A percentile compares a stretch with the other conserved stretches of the same genome.
Conservation (phyloP, 805 yeast species). For the Yamadazyma kitorensis region DNA sequence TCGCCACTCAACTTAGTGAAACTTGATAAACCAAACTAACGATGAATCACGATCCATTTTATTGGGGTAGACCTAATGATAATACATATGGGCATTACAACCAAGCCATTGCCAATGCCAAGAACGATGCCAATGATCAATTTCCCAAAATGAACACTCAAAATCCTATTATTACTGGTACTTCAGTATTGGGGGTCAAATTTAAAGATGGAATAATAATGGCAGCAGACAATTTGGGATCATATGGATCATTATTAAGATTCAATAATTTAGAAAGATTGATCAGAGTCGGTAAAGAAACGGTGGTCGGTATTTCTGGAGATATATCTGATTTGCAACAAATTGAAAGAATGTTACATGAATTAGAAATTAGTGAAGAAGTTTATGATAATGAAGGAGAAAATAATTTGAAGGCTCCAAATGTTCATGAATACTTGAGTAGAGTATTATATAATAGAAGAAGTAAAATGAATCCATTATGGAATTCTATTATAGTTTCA, state of each 20-base stretch:
- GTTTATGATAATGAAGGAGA: constrained; percentile 71
- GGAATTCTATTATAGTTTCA: constrained; percentile 92
- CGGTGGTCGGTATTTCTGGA: constrained; percentile 92
- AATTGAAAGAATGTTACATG: constrained; percentile 69
- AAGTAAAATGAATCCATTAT: constrained; percentile 90
- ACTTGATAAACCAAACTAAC: background rate
- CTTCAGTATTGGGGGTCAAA: constrained; percentile 90
- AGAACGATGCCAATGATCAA: constrained; percentile 18
- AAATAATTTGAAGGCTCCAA: constrained; percentile 69
- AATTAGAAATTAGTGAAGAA: constrained; percentile 69
- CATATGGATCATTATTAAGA: constrained; percentile 90
- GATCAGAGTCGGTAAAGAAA: constrained; percentile 75
- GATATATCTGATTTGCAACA: constrained; percentile 93
- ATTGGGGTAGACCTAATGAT: constrained; percentile 94
- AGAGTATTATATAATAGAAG: constrained; percentile 84
- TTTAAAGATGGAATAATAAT: constrained; percentile 85
- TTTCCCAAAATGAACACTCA: constrained; percentile 85
- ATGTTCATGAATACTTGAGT: constrained; percentile 83
- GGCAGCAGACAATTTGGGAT: constrained; percentile 92
- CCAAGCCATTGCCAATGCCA: constrained; percentile 66
- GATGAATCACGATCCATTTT: constrained; percentile 94
- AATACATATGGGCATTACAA: constrained; percentile 80
- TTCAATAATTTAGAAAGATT: constrained; percentile 84
- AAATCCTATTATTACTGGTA: constrained; percentile 94
- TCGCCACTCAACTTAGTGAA: constrained; percentile 4